Percentiles rank a stretch among this genome's conserved stretches.
Evolutionary conservation across 495 filamentous ascomycete species (phyloP).

Genomic region (Hypoxylon crocopeplum): DNA sequence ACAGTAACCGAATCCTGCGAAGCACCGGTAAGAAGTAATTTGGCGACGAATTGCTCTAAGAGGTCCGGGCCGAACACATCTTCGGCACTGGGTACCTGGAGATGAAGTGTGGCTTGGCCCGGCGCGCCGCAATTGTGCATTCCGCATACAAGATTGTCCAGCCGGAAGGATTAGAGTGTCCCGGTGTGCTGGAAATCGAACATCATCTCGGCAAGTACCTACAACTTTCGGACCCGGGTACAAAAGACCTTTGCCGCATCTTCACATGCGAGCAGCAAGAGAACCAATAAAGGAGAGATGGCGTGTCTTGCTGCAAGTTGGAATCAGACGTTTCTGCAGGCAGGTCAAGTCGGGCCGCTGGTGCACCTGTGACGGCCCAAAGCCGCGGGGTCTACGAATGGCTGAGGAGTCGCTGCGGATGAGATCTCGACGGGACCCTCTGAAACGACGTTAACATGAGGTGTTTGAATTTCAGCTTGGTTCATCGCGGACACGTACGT

Average conservation of each 20-base stretch:
- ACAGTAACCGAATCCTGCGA: constrained; percentile 22
- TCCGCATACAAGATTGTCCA: constrained; percentile 14
- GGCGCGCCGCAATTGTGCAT: constrained; percentile 18
- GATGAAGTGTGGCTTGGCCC: constrained; percentile 12
- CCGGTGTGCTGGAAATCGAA: constrained; percentile 9
- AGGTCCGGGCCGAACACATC: constrained; percentile 17
- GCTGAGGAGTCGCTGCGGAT: constrained; percentile 46
- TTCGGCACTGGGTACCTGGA: not conserved
- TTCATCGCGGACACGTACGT: constrained; percentile 25
- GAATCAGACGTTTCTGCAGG: not conserved
- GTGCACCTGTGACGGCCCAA: constrained; percentile 36
- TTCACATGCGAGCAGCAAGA: not conserved
- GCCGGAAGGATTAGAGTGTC: not conserved
- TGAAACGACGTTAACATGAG: constrained; percentile 17
- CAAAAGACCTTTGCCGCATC: constrained; percentile 1
- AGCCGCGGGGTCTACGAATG: constrained; percentile 50
- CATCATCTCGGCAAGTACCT: constrained; percentile 7
- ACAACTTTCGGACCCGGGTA: not conserved
- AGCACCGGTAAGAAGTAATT: constrained; percentile 1
- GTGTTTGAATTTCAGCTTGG: constrained; percentile 14
- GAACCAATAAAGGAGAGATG: not conserved
- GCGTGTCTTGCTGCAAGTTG: constrained; percentile 2
- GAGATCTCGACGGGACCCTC: constrained; percentile 38
- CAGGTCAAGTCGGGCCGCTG: constrained; percentile 9
- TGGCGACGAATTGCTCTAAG: constrained; percentile 3